These are phyloP conservation scores for Dacryopinax spathularia DNA, from an alignment of 768 basidiomycete genomes.

Conservation along the genomic window DNA sequence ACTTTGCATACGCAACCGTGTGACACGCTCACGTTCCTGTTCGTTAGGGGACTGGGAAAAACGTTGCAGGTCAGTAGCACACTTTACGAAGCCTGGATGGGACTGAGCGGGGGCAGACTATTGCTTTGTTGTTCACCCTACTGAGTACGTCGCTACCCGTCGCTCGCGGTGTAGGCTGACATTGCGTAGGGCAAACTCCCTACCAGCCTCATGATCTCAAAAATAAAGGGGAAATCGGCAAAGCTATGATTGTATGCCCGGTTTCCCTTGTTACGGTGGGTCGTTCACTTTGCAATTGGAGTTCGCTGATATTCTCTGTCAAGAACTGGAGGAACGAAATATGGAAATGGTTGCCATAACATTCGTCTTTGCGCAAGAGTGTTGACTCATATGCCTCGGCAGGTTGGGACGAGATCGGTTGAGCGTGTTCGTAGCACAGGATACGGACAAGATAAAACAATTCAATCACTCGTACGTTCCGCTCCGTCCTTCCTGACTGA, in stretches of 20 bases:
- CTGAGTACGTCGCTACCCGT: too few relatives aligned
- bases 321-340: constrained; percentile 96
- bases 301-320: not conserved
- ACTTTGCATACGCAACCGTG: constrained; percentile 6
- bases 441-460: constrained; percentile 42
- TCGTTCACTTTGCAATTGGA: constrained; percentile 2
- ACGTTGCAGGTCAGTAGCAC: constrained; percentile 50
- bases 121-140: constrained; percentile 83
- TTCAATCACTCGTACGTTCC: constrained; percentile 60
- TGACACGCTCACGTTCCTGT: constrained; percentile 7
- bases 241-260: constrained; percentile 85
- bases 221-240: constrained; percentile 37
- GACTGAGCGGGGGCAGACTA: constrained; percentile 41
- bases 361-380: not conserved
- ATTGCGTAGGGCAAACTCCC: not conserved
- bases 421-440: constrained; percentile 44
- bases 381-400: not conserved
- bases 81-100: not conserved
- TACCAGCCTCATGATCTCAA: not conserved
- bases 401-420: constrained; percentile 46
- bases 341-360: constrained; percentile 60
- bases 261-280: constrained; percentile 73
- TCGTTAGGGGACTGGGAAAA: constrained; percentile 86
- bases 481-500: not conserved
- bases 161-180: too few relatives aligned